A percentile compares a stretch with the other conserved stretches of the same genome.
Conservation (phyloP, 2,329 filamentous ascomycete species). For the Tolypocladium ophioglossoides region DNA sequence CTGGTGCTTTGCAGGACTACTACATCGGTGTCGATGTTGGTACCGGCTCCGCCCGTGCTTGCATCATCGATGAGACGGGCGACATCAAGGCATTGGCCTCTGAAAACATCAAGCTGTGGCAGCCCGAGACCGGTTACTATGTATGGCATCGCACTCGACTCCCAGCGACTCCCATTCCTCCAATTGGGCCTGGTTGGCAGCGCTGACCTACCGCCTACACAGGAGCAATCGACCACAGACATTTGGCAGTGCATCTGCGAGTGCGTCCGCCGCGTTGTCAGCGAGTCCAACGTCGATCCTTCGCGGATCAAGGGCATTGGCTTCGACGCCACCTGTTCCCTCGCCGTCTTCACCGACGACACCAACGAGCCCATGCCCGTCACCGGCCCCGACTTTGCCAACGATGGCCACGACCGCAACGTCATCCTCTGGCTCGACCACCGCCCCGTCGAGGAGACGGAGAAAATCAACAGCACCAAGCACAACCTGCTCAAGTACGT, state of each 20-base stretch:
- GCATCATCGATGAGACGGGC: constrained; percentile 84
- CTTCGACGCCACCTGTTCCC: constrained; percentile 97
- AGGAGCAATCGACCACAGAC: constrained; percentile 95
- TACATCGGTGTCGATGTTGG: constrained; percentile 90
- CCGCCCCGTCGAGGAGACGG: constrained; percentile 79
- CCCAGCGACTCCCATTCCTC: background rate
- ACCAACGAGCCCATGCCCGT: constrained; percentile 88
- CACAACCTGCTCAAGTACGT: constrained; percentile 95
- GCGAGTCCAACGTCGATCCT: constrained; percentile 69
- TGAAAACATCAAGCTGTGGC: constrained; percentile 71
- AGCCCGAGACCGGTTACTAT: constrained; percentile 66
- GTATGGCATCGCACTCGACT: constrained; percentile 29
- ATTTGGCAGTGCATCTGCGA: constrained; percentile 94
- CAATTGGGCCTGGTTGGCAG: background rate
- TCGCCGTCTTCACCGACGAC: constrained; percentile 80
- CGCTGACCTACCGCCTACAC: constrained; percentile 4
- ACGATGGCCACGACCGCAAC: constrained; percentile 78
- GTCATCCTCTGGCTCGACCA: constrained; percentile 98
- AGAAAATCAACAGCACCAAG: constrained; percentile 82
- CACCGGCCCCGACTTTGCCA: constrained; percentile 69
- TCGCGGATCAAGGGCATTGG: constrained; percentile 77
- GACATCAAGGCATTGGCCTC: constrained; percentile 73
- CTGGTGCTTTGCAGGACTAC: constrained; percentile 32
- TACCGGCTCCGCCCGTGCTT: constrained; percentile 88
- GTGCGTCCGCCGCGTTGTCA: constrained; percentile 73